Evolutionary conservation across 495 filamentous ascomycete genomes (phyloP).

Genomic region (Aspergillus ellipticus): DNA sequence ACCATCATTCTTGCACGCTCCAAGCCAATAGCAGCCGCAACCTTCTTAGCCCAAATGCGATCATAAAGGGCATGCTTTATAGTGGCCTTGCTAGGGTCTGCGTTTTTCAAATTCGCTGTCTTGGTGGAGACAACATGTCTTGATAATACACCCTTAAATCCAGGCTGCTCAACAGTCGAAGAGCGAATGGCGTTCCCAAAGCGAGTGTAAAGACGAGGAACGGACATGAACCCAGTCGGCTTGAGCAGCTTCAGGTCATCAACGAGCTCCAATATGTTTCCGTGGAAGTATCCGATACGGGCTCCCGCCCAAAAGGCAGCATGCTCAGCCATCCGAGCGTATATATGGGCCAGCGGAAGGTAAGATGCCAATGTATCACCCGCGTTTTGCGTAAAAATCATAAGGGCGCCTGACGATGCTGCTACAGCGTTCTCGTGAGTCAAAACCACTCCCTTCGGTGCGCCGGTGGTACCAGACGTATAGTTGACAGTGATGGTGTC

Average conservation of each 20-base stretch:
- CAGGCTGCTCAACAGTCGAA: constrained; percentile 70
- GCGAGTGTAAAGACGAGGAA: constrained; percentile 90
- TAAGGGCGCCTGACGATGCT: constrained; percentile 57
- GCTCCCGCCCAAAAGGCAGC: constrained; percentile 65
- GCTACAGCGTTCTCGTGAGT: constrained; percentile 80
- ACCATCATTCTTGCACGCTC: constrained; percentile 71
- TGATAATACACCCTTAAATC: constrained; percentile 78
- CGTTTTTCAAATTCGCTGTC: constrained; percentile 69
- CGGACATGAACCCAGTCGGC: constrained; percentile 80
- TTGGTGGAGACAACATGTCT: constrained; percentile 77
- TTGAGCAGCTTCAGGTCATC: constrained; percentile 87
- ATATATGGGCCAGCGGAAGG: constrained; percentile 93
- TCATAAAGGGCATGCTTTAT: constrained; percentile 87
- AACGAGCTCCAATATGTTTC: constrained; percentile 79
- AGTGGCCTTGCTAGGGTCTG: constrained; percentile 62
- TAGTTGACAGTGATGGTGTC: constrained; percentile 96
- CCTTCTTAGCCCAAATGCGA: constrained; percentile 88
- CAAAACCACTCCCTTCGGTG: constrained; percentile 89
- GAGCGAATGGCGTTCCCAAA: constrained; percentile 78
- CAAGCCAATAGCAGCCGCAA: constrained; percentile 75
- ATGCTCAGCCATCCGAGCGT: constrained; percentile 80
- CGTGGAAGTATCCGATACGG: constrained; percentile 91
- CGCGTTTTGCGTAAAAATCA: constrained; percentile 42
- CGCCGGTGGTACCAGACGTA: constrained; percentile 92
- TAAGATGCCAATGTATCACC: constrained; percentile 75